Evolutionary conservation across 805 yeast genomes (phyloP).

Genomic region (Metschnikowia reukaufii): DNA sequence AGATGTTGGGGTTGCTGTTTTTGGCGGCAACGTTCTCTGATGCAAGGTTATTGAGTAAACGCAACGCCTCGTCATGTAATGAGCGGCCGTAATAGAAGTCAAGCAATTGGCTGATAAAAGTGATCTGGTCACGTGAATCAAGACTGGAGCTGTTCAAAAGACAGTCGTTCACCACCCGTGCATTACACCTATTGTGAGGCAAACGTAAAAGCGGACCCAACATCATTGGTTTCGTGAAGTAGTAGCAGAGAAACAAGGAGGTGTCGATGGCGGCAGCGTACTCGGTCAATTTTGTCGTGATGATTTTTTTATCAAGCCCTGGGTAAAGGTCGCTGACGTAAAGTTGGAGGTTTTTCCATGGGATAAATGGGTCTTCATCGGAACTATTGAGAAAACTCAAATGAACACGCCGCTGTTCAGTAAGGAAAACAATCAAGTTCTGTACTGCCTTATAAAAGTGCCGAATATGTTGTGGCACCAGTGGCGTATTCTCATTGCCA

Average conservation of each 20-base stretch:
- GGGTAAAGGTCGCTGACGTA: constrained; percentile 45
- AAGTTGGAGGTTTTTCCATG: constrained; percentile 50
- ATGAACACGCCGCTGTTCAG: constrained; percentile 54
- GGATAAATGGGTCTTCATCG: constrained; percentile 24
- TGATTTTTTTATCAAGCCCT: constrained; percentile 21
- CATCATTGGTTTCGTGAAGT: constrained; percentile 64
- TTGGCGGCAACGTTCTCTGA: constrained; percentile 18
- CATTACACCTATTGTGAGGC: constrained; percentile 68
- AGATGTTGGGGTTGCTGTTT: constrained; percentile 25
- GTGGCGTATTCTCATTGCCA: neutral
- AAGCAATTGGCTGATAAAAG: constrained; percentile 64
- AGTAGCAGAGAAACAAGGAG: constrained; percentile 71
- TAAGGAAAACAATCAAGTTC: constrained; percentile 46
- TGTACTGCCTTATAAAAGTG: constrained; percentile 38
- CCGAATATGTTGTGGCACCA: constrained; percentile 19
- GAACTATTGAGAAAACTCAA: constrained; percentile 33
- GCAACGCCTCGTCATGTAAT: constrained; percentile 66
- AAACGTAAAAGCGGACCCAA: constrained; percentile 82
- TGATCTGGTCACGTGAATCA: constrained; percentile 25
- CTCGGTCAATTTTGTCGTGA: constrained; percentile 25
- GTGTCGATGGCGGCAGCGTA: constrained; percentile 66
- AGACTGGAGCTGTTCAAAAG: constrained; percentile 40
- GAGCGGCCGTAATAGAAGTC: constrained; percentile 71
- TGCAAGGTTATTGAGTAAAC: constrained; percentile 45
- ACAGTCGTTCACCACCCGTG: constrained; percentile 55